Evolutionary conservation across 164 flowering plant genomes (phyloP).

Genomic region (Liriodendron chinense): DNA sequence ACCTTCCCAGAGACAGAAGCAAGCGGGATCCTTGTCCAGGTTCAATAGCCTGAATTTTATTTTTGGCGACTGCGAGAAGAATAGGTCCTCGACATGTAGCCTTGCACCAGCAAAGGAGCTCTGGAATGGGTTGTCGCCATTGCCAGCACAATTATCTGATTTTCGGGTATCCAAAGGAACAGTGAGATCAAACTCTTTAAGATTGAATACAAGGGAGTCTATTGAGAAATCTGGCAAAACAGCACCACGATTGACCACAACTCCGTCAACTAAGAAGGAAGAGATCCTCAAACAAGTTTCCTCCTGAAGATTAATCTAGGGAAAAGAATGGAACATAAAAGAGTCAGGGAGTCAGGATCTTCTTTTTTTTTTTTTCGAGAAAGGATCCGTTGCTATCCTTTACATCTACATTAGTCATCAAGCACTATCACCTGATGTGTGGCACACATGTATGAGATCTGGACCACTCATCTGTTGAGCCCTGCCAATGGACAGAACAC

Average conservation of each 20-base stretch:
- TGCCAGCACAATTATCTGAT: slow-evolving; percentile 13
- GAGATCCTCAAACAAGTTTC: slow-evolving; percentile 87
- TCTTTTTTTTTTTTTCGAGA: too few relatives aligned
- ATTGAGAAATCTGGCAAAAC: slow-evolving; percentile 86
- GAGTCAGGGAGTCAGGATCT: not conserved
- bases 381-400: not conserved
- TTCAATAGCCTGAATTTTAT: slow-evolving; percentile 58
- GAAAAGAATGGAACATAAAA: slow-evolving; percentile 7
- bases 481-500: not conserved
- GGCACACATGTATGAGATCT: not conserved
- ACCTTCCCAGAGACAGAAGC: slow-evolving; percentile 86
- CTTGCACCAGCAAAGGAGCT: slow-evolving; percentile 78
- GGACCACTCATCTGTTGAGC: not conserved
- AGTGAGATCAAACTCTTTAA: slow-evolving; percentile 69
- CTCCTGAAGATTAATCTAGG: slow-evolving; percentile 91
- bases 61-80: slow-evolving; percentile 61
- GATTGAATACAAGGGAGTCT: slow-evolving; percentile 54
- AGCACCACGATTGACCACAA: slow-evolving; percentile 70
- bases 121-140: slow-evolving; percentile 14
- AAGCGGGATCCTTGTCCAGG: slow-evolving; percentile 94
- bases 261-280: slow-evolving; percentile 91
- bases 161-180: slow-evolving; percentile 55
- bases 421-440: not conserved
- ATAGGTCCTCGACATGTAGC: slow-evolving; percentile 71
- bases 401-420: too few relatives aligned